These are phyloP conservation scores for Xylariaceae sp. DNA, from an alignment of 2,329 filamentous ascomycete species.

Conservation along the genomic window DNA sequence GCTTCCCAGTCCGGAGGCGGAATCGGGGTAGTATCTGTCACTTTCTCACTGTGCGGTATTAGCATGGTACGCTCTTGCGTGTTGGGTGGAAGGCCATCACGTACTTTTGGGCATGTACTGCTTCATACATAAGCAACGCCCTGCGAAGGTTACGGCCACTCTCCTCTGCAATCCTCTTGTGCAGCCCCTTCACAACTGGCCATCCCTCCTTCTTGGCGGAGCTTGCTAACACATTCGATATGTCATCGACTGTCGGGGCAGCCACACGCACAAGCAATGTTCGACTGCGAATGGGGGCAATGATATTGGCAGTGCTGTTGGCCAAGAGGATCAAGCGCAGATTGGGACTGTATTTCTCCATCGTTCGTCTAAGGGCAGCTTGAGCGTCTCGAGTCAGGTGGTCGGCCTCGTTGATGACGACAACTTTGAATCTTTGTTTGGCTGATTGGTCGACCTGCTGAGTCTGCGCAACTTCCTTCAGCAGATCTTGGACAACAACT, in stretches of 20 bases:
- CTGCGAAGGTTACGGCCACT: slow-evolving; percentile 87
- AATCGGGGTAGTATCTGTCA: slow-evolving; percentile 81
- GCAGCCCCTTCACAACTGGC: slow-evolving; percentile 69
- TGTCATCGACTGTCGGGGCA: slow-evolving; percentile 81
- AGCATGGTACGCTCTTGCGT: slow-evolving; percentile 17
- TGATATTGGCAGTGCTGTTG: slow-evolving; percentile 97
- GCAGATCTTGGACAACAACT: slow-evolving; percentile 88
- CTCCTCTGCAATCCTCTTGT: slow-evolving; percentile 81
- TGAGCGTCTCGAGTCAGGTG: slow-evolving; percentile 92
- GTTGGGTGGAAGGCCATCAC: slow-evolving; percentile 23
- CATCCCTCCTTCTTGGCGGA: slow-evolving; percentile 78
- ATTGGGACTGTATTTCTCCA: slow-evolving; percentile 99
- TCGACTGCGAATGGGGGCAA: slow-evolving; percentile 92
- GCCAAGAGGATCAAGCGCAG: slow-evolving; percentile 85
- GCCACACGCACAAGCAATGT: slow-evolving; percentile 89
- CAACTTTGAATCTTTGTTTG: slow-evolving; percentile 93
- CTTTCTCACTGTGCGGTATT: slow-evolving; percentile 66
- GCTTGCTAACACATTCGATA: slow-evolving; percentile 68
- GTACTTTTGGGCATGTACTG: slow-evolving; percentile 95
- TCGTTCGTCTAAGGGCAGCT: slow-evolving; percentile 87
- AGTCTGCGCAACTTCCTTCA: slow-evolving; percentile 97
- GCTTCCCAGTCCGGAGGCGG: slow-evolving; percentile 97
- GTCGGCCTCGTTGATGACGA: slow-evolving; percentile 98
- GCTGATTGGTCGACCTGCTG: slow-evolving; percentile 96
- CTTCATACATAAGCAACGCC: slow-evolving; percentile 94